Conservation (phyloP, 257 asterid species). For the Pogostemon cablin region DNA sequence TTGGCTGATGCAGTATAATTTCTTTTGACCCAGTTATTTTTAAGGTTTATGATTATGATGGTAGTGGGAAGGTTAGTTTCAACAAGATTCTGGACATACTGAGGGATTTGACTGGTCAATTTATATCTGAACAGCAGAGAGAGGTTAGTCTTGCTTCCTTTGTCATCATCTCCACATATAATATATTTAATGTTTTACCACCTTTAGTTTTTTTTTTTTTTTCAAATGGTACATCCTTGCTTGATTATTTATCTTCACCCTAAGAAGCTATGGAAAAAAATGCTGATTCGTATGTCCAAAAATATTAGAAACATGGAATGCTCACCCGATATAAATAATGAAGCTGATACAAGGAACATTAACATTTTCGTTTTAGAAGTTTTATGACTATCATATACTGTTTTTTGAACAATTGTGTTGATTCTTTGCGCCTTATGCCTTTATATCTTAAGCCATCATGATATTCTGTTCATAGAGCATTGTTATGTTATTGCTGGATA, state of each 20-base stretch:
- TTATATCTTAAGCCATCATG: neutral
- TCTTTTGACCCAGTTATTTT: constrained; percentile 63
- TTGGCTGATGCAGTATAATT: constrained; percentile 29
- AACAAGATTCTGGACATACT: constrained; percentile 69
- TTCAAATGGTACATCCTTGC: neutral
- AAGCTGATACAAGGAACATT: neutral
- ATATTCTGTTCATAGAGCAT: neutral
- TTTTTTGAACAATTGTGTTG: neutral
- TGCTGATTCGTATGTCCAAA: neutral
- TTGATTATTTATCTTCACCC: constrained; percentile 1
- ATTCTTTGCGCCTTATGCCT: neutral
- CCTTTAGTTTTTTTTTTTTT: neutral
- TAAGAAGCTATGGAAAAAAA: neutral
- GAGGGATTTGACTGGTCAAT: constrained; percentile 83
- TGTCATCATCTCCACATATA: neutral
- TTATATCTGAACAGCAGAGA: constrained; percentile 75
- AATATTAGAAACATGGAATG: neutral
- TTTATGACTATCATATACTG: neutral
- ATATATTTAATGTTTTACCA: neutral
- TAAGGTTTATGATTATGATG: constrained; percentile 78
- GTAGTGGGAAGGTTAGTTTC: constrained; percentile 76
- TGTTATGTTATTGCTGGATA: neutral
- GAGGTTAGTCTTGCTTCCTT: constrained; percentile 48
- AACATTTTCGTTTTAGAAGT: neutral
- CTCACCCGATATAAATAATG: constrained; percentile 1